A percentile compares a stretch with the other conserved stretches of the same genome.
phyloP scores from a whole-genome alignment of 257 asterid genomes.

The Pogostemon cablin region DNA sequence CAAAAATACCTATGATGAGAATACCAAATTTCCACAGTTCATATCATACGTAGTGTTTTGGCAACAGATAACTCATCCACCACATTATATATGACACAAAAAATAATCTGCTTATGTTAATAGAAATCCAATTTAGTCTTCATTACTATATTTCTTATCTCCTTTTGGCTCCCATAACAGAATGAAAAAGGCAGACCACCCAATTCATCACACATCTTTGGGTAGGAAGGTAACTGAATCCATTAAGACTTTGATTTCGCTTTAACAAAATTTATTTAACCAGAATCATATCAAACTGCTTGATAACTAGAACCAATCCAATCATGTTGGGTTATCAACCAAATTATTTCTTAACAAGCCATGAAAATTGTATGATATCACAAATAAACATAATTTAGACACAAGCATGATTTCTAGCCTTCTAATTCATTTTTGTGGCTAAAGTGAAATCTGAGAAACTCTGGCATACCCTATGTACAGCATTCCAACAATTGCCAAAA shows the following conservation, averaged over 20 bases:
- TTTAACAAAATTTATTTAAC: neutral
- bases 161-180: neutral
- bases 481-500: constrained; percentile 79
- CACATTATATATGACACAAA: neutral
- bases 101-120: neutral
- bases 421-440: constrained; percentile 4
- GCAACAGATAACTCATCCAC: neutral
- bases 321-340: neutral
- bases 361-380: neutral
- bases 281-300: neutral
- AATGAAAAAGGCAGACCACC: constrained; percentile 1
- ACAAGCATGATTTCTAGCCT: neutral
- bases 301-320: neutral
- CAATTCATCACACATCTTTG: neutral
- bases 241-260: neutral
- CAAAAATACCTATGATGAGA: neutral
- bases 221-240: constrained; percentile 11
- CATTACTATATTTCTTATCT: constrained; percentile 3
- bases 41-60: neutral
- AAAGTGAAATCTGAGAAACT: constrained; percentile 23
- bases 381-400: neutral
- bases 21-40: constrained; percentile 6
- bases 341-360: neutral
- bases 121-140: constrained; percentile 14
- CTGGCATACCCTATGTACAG: constrained; percentile 71